phyloP scores from a whole-genome alignment of 139 green algal species.

The Choricystis sp. region DNA sequence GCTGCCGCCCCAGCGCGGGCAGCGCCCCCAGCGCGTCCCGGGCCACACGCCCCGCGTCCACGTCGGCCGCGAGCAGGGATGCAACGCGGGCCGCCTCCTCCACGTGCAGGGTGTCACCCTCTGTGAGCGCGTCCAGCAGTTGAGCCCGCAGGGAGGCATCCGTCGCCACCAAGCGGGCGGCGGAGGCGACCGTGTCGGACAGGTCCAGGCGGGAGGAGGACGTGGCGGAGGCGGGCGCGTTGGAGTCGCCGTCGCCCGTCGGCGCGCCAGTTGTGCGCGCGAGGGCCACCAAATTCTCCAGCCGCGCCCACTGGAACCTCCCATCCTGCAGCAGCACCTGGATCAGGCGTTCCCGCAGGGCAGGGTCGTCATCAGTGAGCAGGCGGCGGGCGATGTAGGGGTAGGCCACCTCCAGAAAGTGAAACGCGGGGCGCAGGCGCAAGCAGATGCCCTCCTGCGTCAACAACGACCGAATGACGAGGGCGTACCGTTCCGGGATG shows the following conservation, averaged over 20 bases:
- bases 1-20: slow-evolving; percentile 26
- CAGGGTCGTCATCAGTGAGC: slow-evolving; percentile 89
- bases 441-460: slow-evolving; percentile 96
- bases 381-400: slow-evolving; percentile 49
- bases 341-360: slow-evolving; percentile 79
- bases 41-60: slow-evolving; percentile 22
- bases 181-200: slow-evolving; percentile 66
- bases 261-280: slow-evolving; percentile 43
- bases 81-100: slow-evolving; percentile 43
- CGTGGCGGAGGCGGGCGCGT: not conserved
- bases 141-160: slow-evolving; percentile 60
- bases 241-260: slow-evolving; percentile 3
- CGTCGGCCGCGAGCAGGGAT: slow-evolving; percentile 29
- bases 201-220: slow-evolving; percentile 55
- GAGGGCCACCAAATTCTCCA: slow-evolving; percentile 88
- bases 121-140: slow-evolving; percentile 81
- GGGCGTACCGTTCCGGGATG: slow-evolving; percentile 92
- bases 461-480: slow-evolving; percentile 76
- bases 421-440: slow-evolving; percentile 86
- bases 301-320: slow-evolving; percentile 87
- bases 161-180: slow-evolving; percentile 37
- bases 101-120: slow-evolving; percentile 87
- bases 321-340: slow-evolving; percentile 75
- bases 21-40: slow-evolving; percentile 15
- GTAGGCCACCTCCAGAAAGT: slow-evolving; percentile 91